Percentiles rank a stretch among this genome's conserved stretches.
Evolutionary conservation across 768 basidiomycete genomes (phyloP).

Genomic region (Mycena rebaudengoi): DNA sequence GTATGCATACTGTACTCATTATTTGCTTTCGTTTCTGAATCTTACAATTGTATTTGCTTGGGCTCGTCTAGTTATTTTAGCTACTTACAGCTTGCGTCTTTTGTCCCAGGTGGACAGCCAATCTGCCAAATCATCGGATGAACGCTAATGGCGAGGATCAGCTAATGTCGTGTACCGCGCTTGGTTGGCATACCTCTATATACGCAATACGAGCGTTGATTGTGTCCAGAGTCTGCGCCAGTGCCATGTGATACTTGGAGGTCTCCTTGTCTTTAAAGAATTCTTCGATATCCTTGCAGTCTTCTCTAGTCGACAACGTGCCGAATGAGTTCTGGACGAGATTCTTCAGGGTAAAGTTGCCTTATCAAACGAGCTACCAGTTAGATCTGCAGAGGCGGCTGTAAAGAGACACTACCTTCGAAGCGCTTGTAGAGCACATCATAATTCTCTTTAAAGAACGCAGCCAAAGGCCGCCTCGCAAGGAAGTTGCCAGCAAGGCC

Average conservation of each 20-base stretch:
- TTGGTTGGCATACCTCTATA: slow-evolving; percentile 58
- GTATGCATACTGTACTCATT: slow-evolving; percentile 23
- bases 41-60: slow-evolving; percentile 28
- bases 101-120: slow-evolving; percentile 61
- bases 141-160: slow-evolving; percentile 51
- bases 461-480: slow-evolving; percentile 59
- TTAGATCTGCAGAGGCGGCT: slow-evolving; percentile 56
- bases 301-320: slow-evolving; percentile 70
- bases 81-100: slow-evolving; percentile 29
- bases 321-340: slow-evolving; percentile 43
- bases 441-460: slow-evolving; percentile 78
- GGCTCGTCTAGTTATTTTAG: slow-evolving; percentile 7
- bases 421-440: slow-evolving; percentile 63
- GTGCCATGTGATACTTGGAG: slow-evolving; percentile 69
- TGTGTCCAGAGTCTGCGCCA: slow-evolving; percentile 75
- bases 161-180: neutral
- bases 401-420: slow-evolving; percentile 72
- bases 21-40: slow-evolving; percentile 16
- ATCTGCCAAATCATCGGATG: slow-evolving; percentile 59
- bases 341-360: neutral
- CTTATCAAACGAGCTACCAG: too few relatives aligned
- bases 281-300: slow-evolving; percentile 64
- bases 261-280: slow-evolving; percentile 86
- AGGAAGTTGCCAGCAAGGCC: slow-evolving; percentile 65
- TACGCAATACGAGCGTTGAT: slow-evolving; percentile 68